phyloP scores from a whole-genome alignment of 2,329 filamentous ascomycete genomes.

The Calonectria pseudoreteaudii region DNA sequence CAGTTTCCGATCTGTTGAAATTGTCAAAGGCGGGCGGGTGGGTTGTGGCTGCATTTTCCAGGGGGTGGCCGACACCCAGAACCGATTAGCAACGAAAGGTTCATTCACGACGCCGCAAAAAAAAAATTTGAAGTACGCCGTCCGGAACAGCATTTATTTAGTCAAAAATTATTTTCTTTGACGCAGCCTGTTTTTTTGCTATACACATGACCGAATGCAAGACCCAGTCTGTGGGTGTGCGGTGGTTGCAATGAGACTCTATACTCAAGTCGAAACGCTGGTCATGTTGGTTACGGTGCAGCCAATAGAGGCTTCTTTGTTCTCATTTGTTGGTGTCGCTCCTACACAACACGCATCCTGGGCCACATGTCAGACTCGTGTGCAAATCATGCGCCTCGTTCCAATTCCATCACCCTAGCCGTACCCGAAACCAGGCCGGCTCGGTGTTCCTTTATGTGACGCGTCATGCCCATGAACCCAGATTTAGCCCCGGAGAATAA shows the following conservation, averaged over 20 bases:
- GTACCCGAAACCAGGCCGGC: not conserved
- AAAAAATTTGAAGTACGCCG: not conserved
- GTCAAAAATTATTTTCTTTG: not conserved
- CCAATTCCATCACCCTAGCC: not conserved
- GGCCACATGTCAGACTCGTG: not conserved
- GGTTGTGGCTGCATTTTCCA: slow-evolving; percentile 1
- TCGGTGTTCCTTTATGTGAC: not conserved
- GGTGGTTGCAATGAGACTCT: not conserved
- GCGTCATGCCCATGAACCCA: not conserved
- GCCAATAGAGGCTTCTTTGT: not conserved
- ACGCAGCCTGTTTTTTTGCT: not conserved
- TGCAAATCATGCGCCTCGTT: not conserved
- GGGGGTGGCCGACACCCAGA: not conserved
- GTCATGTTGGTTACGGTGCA: not conserved
- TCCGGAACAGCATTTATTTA: not conserved
- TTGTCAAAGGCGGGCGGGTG: not conserved
- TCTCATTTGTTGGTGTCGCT: not conserved
- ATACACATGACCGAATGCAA: too few species aligned
- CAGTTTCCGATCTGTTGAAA: slow-evolving; percentile 6
- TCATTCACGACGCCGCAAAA: not conserved
- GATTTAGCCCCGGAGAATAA: not conserved
- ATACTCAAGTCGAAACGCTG: not conserved
- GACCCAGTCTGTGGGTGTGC: not conserved
- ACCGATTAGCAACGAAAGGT: not conserved
- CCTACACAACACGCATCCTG: not conserved